Evolutionary conservation across 164 flowering plant species (phyloP).

Genomic region (Pachysandra terminalis): DNA sequence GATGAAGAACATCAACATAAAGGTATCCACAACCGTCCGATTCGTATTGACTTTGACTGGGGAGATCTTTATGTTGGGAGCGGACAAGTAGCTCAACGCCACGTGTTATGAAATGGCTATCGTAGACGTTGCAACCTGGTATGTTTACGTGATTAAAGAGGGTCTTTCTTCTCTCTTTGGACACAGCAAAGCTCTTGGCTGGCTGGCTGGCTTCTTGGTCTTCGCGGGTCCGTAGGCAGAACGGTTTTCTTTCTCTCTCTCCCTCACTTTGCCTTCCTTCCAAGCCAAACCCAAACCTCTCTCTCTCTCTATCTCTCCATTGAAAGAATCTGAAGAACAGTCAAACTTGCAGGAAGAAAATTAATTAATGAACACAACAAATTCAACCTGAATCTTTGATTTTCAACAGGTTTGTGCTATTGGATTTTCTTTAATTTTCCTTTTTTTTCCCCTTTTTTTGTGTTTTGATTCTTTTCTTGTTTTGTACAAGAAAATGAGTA

Average conservation of each 20-base stretch:
- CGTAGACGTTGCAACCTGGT: no score
- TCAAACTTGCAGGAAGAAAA: neutral
- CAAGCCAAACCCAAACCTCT: slow-evolving; percentile 1
- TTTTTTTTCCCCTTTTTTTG: neutral
- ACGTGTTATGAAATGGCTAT: no score
- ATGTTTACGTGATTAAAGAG: no score
- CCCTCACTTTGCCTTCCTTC: slow-evolving; percentile 10
- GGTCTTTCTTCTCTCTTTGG: no score
- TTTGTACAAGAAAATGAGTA: neutral
- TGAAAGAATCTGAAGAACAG: neutral
- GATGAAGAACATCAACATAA: no score
- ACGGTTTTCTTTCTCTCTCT: slow-evolving; percentile 42
- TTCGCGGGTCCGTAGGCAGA: slow-evolving; percentile 38
- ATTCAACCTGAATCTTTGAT: slow-evolving; percentile 6
- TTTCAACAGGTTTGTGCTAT: slow-evolving; percentile 17
- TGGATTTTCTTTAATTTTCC: neutral
- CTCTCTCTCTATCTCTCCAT: slow-evolving; percentile 13
- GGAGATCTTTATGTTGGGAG: no score
- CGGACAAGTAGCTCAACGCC: no score
- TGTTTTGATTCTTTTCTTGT: slow-evolving; percentile 13
- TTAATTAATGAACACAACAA: neutral
- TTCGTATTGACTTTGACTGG: no score
- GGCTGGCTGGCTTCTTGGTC: slow-evolving; percentile 22
- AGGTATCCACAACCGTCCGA: no score
- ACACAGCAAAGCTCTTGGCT: neutral